A percentile compares a stretch with the other conserved stretches of the same genome.
Evolutionary conservation across 2,329 filamentous ascomycete species (phyloP).

Genomic region (Nemania diffusa): DNA sequence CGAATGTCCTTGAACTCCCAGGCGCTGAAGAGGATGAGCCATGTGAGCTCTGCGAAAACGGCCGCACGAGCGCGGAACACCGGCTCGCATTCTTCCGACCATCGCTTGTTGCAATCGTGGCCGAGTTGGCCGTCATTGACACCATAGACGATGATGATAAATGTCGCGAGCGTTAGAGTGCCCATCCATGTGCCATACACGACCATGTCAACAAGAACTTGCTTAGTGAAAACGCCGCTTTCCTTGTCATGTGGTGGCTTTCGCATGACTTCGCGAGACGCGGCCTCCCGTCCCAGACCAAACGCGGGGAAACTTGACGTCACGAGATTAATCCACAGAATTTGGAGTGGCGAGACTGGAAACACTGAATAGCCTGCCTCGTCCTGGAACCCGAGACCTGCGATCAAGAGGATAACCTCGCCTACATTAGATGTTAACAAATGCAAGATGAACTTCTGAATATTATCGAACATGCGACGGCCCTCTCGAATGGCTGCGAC

Average conservation of each 20-base stretch:
- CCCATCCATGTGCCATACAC: slow-evolving; percentile 85
- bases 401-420: slow-evolving; percentile 82
- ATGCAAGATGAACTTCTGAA: slow-evolving; percentile 87
- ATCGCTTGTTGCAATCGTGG: slow-evolving; percentile 69
- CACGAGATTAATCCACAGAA: slow-evolving; percentile 95
- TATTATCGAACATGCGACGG: slow-evolving; percentile 87
- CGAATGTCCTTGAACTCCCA: slow-evolving; percentile 83
- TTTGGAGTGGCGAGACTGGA: slow-evolving; percentile 84
- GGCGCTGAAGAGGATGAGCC: slow-evolving; percentile 77
- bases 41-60: slow-evolving; percentile 78
- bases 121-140: slow-evolving; percentile 67
- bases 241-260: slow-evolving; percentile 78
- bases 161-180: slow-evolving; percentile 71
- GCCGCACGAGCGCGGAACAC: slow-evolving; percentile 78
- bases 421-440: slow-evolving; percentile 84
- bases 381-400: slow-evolving; percentile 86
- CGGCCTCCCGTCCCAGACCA: slow-evolving; percentile 82
- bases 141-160: slow-evolving; percentile 72
- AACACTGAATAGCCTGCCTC: slow-evolving; percentile 78
- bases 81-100: slow-evolving; percentile 64
- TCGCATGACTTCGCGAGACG: slow-evolving; percentile 79
- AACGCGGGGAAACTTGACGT: slow-evolving; percentile 90
- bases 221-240: slow-evolving; percentile 78
- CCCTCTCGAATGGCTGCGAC: slow-evolving; percentile 85
- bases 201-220: slow-evolving; percentile 82